Percentiles rank a stretch among this genome's conserved stretches.
Conservation (phyloP, 2,329 filamentous ascomycete genomes). For the Clarireedia monteithiana region DNA sequence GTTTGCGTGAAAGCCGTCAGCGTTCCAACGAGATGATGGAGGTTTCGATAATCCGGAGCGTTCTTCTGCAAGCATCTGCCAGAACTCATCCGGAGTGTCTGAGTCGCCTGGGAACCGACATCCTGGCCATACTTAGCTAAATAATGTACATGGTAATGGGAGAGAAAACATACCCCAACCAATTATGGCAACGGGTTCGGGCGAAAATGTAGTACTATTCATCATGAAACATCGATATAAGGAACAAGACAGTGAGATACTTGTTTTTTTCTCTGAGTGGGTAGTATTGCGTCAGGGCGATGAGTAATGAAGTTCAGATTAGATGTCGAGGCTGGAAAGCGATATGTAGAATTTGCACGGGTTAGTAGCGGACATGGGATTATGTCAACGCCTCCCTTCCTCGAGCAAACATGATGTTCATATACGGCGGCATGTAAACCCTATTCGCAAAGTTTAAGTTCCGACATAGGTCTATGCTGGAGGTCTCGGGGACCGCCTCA, state of each 20-base stretch:
- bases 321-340: too few species aligned
- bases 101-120: constrained; percentile 42
- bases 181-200: constrained; percentile 28
- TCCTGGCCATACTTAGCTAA: background rate
- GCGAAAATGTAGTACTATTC: background rate
- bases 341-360: too few species aligned
- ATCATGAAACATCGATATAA: background rate
- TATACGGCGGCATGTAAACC: too few species aligned
- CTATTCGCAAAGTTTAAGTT: too few species aligned
- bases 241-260: background rate
- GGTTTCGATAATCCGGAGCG: constrained; percentile 10
- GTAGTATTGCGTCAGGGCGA: too few species aligned
- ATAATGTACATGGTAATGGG: background rate
- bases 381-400: too few species aligned
- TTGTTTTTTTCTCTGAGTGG: background rate
- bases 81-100: constrained; percentile 12
- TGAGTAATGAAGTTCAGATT: too few species aligned
- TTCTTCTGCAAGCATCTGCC: constrained; percentile 13
- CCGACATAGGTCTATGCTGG: too few species aligned
- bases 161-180: constrained; percentile 26
- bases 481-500: too few species aligned
- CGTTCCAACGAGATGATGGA: constrained; percentile 14
- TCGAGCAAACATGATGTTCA: too few species aligned
- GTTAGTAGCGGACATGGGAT: too few species aligned
- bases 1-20: constrained; percentile 12